Conservation (phyloP, 2,329 filamentous ascomycete species). For the Proliferodiscus dingleyae region DNA sequence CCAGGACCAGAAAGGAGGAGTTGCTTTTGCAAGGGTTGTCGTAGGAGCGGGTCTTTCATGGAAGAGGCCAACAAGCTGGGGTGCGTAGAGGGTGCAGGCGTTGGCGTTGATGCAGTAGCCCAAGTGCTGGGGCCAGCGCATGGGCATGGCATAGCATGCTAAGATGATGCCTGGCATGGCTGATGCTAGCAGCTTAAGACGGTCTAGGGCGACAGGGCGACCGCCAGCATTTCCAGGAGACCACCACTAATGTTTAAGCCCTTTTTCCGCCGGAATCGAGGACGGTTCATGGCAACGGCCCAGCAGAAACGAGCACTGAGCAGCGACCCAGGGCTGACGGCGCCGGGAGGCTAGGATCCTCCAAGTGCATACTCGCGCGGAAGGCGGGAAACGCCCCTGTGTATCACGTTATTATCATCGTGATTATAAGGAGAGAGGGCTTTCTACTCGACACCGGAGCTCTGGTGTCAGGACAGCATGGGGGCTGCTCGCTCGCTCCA, state of each 20-base stretch:
- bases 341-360: background rate
- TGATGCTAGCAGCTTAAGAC: conserved; percentile 7
- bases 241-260: too few relatives aligned
- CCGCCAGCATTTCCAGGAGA: background rate
- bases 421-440: conserved; percentile 7
- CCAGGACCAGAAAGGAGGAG: conserved; percentile 17
- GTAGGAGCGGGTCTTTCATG: conserved; percentile 20
- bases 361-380: conserved; percentile 18
- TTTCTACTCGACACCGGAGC: background rate
- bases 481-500: background rate
- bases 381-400: conserved; percentile 25
- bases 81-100: conserved; percentile 19
- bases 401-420: conserved; percentile 28
- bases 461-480: background rate
- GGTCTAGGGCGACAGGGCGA: conserved; percentile 5
- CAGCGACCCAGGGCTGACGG: background rate
- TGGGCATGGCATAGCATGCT: too few relatives aligned
- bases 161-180: conserved; percentile 18
- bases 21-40: conserved; percentile 13
- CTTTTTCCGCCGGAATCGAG: too few relatives aligned
- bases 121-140: conserved; percentile 15
- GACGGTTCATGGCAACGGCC: too few relatives aligned
- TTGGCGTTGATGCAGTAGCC: conserved; percentile 11
- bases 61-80: conserved; percentile 16
- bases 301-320: background rate